Base-by-base conservation (phyloP, 2,329 filamentous ascomycete species). In the Fusarium odoratissimum region DNA sequence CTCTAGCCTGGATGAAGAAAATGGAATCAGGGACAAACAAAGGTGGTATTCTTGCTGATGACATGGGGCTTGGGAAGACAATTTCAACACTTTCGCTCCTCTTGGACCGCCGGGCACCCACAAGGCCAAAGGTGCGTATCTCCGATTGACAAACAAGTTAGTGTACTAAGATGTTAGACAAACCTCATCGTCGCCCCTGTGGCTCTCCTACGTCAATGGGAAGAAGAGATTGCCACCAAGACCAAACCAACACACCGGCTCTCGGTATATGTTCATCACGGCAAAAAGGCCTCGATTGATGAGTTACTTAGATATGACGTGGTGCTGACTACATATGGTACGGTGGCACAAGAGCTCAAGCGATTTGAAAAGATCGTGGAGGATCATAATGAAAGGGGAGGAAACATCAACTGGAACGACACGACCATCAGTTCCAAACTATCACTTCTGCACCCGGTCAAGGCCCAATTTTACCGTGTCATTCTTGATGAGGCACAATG, bases 31-130 rank as follows among this genome's bases (percentile, higher is more conserved):
- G 93, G 13, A 86, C 91, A 59, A 94, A 92, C 76, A 94, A 92
- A 76, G 95, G 95, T n/a, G 95, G 95, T 42, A 95, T 97, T 61
- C 86, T 97, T 21, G 94, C 94, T 4, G 95, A 98, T 79, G 95
- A 97, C 77, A 98, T 97, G 95, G 95, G 95, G 6, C 82, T 97
- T 14, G 95, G 95, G 23, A 97, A 97, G 83, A 97, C 95, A 0
- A 91, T 97, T 30, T 94, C 95, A 69, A 91, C 93, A 9, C 85
- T 98, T 28, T 89, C 95, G 8, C 86, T 97, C 46, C 92, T 97
- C 74, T 85, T 94, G 17, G 88, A 89, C 10, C 87, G 91, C 10
- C 91, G 87, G n/a, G 89, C 92, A 1, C 80, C 84, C 1, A 86
- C 69, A 19, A 76, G 79, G 37, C 78, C 80, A 23, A 83, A 83